Evolutionary conservation across 495 filamentous ascomycete species (phyloP), one percentile per base, ranked within the genome.

Genomic region (Articulospora tetracladia): DNA sequence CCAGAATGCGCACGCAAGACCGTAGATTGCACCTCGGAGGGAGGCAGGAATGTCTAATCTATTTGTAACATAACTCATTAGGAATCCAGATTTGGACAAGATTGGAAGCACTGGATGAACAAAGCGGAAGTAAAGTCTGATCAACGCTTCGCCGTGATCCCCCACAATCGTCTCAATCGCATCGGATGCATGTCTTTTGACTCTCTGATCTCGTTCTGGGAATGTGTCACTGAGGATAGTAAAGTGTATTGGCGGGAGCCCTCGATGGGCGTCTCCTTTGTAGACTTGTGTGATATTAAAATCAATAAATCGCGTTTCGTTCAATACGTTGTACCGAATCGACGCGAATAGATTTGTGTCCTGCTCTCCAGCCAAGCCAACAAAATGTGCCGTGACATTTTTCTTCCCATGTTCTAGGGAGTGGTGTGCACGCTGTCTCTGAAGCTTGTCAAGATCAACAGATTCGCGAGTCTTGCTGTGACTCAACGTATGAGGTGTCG

Each of bases 321-420:
- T 68, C n/a, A 68, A 28, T n/a, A 68, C 59, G 23, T 63, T 59
- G 41, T 61, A 63, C 8, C 63, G 63, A 32, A 68, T 62, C 13
- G 63, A 66, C 19, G 62, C 48, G 1, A 66, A 51, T 13, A 66
- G 41, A 41, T 66, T 56, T 13, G 63, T 59, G 23, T 66, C 66
- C 54, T 68, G 66, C 34, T 66, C 66, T 34, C 59, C 62, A 23
- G 50, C 66, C 1, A 62, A 51, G 12, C 63, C 60, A 53, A 66
- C 58, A 34, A 48, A 66, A 48, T 63, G 66, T 12, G 63, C 57
- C 2, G 60, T 68, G n/a, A 57, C 44, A 28, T 64, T 58, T n/a
- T n/a, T 44, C 34, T 59, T 51, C 1, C 58, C 57, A 34, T 65
- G 57, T 53, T 66, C 63, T 19, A 68, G 54, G 15, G 60, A 58